Base-by-base conservation (phyloP, 768 basidiomycete species). In the Hydnomerulius pinastri region DNA sequence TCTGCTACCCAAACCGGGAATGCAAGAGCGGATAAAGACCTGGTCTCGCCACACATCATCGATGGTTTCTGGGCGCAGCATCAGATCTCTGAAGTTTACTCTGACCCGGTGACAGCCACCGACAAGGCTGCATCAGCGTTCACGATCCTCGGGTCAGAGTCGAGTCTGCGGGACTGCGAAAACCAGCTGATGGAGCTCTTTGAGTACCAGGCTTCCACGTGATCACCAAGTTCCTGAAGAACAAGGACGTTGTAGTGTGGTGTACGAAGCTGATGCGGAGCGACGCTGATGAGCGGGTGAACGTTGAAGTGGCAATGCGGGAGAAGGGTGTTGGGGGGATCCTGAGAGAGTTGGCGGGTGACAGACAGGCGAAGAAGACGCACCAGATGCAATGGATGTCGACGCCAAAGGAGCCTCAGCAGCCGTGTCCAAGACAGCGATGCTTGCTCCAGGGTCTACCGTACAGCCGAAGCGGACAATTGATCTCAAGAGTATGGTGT, bases 31-130 rank as follows among this genome's bases (percentile, higher is more conserved):
- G 85, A 90, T 69, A 85, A 86, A 59, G 90, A 92, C 59, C 73
- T 84, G 46, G 86, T 98, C 33, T 86, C 92, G 0, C 93, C 94
- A 0, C 92, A 97, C 54, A 79, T 86, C 43, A 86, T 99, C 61
- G 96, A 99, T 67, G 96, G 83, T 23, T 98, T 98, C 83, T 99
- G 95, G 95, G 92, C 98, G 0, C 97, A 99, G 64, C 87, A 95
- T 1, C 89, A 96, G 51, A 86, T 98, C 43, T 83, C 90, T 0
- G 86, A 92, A 63, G 78, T 93, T 12, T 98, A 97, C 63, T 80
- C 95, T 4, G 97, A 99, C 65, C 91, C 97, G 2, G 87, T 93
- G 61, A 97, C 92, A 13, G 90, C 94, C 3, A 87, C 93, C 49
- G 90, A 92, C 70, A 95, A 98, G 61, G 90, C 97, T 0, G 73